Evolutionary conservation across 2,329 filamentous ascomycete genomes (phyloP), one percentile per base, ranked within the genome.

Genomic region (Amauroascus niger): DNA sequence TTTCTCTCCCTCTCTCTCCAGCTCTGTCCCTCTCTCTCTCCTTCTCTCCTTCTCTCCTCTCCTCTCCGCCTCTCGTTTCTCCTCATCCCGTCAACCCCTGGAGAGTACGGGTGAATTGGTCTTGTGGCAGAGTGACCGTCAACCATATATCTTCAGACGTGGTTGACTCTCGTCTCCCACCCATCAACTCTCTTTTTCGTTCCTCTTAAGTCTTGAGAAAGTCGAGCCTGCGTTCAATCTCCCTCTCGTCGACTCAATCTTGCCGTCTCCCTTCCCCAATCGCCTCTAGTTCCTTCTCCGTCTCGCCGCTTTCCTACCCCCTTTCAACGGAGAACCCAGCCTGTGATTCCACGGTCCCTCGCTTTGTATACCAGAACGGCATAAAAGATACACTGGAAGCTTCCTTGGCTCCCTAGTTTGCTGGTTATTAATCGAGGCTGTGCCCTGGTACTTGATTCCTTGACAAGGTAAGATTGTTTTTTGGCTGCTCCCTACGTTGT

Each of bases 51-150:
- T n/a, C 49, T 55, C 45, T 56, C 54, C 41, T 57, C 49, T 54
- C 51, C 52, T 55, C 60, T 62, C 57, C 58, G 57, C 59, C 58
- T 60, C 57, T 61, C 58, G 55, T 59, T 60, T 54, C 54, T 61
- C 56, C 52, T 45, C 54, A 33, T 53, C 49, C 44, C 53, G 47
- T 57, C 55, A 46, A 37, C 11, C 46, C 8, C 26, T 6, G 30
- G 41, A 43, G 43, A 51, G 49, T 46, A 26, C 47, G 41, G 52
- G 48, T 45, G 48, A 22, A 47, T 55, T 55, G 55, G 55, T 56
- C 49, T 52, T 43, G 43, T 53, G 54, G 48, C 37, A 40, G 52
- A 43, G 51, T 33, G 40, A 6, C 20, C 33, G 32, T 52, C 40
- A 52, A 45, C 39, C 40, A 52, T 33, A 46, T 52, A 52, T 45